Evolutionary conservation across 495 filamentous ascomycete genomes (phyloP).

Genomic region (Daldinia loculata): DNA sequence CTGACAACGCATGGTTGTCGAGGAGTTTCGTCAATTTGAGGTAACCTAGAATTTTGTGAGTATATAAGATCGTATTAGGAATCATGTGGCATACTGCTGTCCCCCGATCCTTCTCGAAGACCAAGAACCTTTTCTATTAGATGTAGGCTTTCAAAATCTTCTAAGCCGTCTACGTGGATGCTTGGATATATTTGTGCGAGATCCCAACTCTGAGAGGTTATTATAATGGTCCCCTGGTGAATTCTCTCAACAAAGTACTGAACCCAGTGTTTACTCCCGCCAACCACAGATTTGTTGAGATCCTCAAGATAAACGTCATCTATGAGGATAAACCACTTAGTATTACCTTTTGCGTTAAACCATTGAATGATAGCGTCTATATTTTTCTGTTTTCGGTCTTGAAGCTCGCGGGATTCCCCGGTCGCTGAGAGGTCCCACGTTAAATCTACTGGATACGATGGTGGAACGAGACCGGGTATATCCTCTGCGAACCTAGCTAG

Average conservation of each 20-base stretch:
- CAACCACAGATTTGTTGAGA: no score
- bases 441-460: neutral
- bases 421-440: neutral
- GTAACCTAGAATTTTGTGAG: neutral
- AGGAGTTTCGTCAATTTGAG: neutral
- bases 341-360: neutral
- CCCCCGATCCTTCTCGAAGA: neutral
- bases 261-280: neutral
- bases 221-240: neutral
- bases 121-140: neutral
- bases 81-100: neutral
- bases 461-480: neutral
- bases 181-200: neutral
- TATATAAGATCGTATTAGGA: neutral
- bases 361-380: neutral
- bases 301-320: neutral
- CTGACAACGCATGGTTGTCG: neutral
- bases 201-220: neutral
- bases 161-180: neutral
- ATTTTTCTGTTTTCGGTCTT: neutral
- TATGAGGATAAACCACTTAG: neutral
- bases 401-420: neutral
- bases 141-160: neutral
- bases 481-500: neutral
- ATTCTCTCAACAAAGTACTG: neutral